phyloP scores from a whole-genome alignment of 306 rosid genomes.

The Sicyos baderoa region DNA sequence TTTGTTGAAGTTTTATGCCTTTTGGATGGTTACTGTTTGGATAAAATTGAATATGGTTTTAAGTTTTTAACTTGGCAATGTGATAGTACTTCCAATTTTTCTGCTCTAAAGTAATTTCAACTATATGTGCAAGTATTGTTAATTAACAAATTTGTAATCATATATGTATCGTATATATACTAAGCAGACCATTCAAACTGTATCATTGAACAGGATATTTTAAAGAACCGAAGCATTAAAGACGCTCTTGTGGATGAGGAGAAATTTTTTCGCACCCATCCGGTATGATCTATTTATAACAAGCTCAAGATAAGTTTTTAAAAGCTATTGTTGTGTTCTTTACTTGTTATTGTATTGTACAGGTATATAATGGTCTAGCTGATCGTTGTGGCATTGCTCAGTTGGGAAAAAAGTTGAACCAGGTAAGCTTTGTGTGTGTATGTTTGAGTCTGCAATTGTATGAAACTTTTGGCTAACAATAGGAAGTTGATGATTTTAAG shows the following conservation, averaged over 20 bases:
- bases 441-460: constrained; percentile 8
- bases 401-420: constrained; percentile 35
- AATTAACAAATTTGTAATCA: not conserved
- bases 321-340: not conserved
- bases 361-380: constrained; percentile 30
- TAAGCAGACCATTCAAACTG: not conserved
- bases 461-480: not conserved
- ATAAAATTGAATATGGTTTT: not conserved
- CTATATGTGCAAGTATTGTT: constrained; percentile 1
- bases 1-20: not conserved
- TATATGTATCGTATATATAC: not conserved
- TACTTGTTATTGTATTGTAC: constrained; percentile 7
- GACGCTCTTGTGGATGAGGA: constrained; percentile 35
- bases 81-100: not conserved
- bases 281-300: constrained; percentile 16
- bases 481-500: not conserved
- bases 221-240: constrained; percentile 28
- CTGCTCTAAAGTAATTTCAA: not conserved
- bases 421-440: constrained; percentile 20
- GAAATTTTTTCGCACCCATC: constrained; percentile 27
- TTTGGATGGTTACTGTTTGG: not conserved
- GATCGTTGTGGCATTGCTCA: constrained; percentile 31
- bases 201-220: constrained; percentile 27
- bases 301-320: constrained; percentile 17
- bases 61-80: not conserved